These are phyloP conservation scores for Lactarius hatsudake DNA, from an alignment of 768 basidiomycete genomes.

Conservation along the genomic window DNA sequence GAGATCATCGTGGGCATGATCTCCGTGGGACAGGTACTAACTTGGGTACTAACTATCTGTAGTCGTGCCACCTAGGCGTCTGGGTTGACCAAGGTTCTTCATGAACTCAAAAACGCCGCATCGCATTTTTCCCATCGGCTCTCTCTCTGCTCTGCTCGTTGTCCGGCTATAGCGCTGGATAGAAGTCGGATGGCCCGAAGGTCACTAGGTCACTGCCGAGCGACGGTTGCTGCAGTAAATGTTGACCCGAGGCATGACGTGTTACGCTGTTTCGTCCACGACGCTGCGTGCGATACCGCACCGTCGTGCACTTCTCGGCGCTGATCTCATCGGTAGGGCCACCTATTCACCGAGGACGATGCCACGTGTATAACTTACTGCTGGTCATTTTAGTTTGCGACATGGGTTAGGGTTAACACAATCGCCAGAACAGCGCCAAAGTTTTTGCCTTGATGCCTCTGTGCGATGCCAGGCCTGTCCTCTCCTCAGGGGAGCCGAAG, in stretches of 20 bases:
- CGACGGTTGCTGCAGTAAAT: background rate
- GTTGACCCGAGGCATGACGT: background rate
- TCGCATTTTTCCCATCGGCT: background rate
- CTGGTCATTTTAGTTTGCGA: background rate
- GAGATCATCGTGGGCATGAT: background rate
- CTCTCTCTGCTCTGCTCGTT: background rate
- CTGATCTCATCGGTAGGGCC: background rate
- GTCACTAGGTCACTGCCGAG: constrained; percentile 1
- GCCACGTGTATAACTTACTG: background rate
- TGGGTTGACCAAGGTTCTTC: background rate
- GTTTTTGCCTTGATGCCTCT: background rate
- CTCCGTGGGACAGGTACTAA: constrained; percentile 10
- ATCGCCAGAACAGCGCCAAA: background rate
- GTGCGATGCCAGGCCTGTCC: background rate
- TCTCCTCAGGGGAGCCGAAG: background rate
- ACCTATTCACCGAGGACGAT: background rate
- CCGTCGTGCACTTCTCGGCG: background rate
- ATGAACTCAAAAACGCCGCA: background rate
- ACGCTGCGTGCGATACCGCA: background rate
- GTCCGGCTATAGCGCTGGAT: background rate
- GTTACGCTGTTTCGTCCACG: background rate
- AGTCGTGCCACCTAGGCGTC: background rate
- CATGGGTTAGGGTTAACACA: background rate
- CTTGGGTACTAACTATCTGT: background rate
- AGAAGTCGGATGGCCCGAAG: background rate